Percentiles rank a stretch among this genome's conserved stretches.
Conservation (phyloP, 257 asterid genomes). For the Solanum rostratum region DNA sequence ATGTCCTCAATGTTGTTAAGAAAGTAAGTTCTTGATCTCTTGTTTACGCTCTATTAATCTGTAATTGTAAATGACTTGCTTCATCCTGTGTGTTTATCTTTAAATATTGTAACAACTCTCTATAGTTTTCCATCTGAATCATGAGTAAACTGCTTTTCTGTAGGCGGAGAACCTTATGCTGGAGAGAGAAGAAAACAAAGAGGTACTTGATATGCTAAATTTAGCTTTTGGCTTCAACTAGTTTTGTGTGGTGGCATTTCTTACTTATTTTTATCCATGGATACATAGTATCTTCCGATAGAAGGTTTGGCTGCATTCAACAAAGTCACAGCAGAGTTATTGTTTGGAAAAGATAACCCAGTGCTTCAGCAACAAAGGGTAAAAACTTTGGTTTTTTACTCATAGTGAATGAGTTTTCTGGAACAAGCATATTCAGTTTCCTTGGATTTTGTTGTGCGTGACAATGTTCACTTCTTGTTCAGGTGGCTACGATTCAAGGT, state of each 20-base stretch:
- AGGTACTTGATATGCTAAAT: conserved; percentile 36
- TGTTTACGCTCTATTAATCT: not conserved
- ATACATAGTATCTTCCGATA: conserved; percentile 82
- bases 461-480: not conserved
- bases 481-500: conserved; percentile 98
- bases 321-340: conserved; percentile 81
- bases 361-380: conserved; percentile 78
- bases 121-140: not conserved
- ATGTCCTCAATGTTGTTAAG: conserved; percentile 92
- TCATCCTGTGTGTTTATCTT: not conserved
- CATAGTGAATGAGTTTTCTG: conserved; percentile 1
- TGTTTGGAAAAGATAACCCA: conserved; percentile 69
- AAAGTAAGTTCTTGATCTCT: conserved; percentile 39
- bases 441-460: not conserved
- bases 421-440: not conserved
- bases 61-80: not conserved
- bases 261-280: conserved; percentile 9
- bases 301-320: conserved; percentile 98
- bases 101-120: not conserved
- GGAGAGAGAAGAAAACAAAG: conserved; percentile 85
- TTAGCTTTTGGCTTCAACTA: not conserved
- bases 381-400: conserved; percentile 6
- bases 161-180: conserved; percentile 91
- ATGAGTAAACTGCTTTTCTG: not conserved
- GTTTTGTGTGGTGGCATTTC: conserved; percentile 10